Conservation (phyloP, 371 early-diverging fungal species). For the Apophysomyces ossiformis region DNA sequence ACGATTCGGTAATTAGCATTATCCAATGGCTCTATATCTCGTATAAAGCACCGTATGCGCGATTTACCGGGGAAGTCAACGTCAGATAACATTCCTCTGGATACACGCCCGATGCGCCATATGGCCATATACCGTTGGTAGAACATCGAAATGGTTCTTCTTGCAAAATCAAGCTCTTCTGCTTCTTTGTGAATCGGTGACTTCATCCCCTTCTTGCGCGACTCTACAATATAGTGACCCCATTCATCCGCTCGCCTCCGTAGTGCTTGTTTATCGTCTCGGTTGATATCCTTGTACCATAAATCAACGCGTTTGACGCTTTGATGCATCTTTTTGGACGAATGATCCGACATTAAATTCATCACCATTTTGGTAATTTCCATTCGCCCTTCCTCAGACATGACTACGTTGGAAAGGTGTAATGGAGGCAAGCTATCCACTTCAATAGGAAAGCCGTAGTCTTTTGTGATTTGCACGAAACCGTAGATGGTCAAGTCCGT, state of each 20-base stretch:
- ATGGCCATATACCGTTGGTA: slow-evolving; percentile 19
- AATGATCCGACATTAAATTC: neutral
- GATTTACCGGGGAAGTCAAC: slow-evolving; percentile 17
- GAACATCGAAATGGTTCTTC: slow-evolving; percentile 8
- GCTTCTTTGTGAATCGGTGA: neutral
- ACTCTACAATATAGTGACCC: neutral
- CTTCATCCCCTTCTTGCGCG: neutral
- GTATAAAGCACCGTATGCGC: neutral
- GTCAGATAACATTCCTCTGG: slow-evolving; percentile 11
- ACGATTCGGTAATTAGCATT: slow-evolving; percentile 14
- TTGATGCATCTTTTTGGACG: neutral
- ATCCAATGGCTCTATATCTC: slow-evolving; percentile 11
- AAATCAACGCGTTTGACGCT: neutral
- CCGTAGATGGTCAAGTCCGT: neutral
- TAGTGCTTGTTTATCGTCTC: neutral
- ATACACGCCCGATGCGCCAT: slow-evolving; percentile 14
- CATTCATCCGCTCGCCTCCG: neutral
- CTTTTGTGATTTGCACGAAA: neutral
- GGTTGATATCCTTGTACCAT: neutral
- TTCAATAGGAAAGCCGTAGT: neutral
- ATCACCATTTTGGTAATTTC: neutral
- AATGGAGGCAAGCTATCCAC: neutral
- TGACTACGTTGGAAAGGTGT: neutral
- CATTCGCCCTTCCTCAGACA: neutral
- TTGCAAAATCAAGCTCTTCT: slow-evolving; percentile 12